These are phyloP conservation scores for Coleophoma crateriformis DNA, from an alignment of 2,329 filamentous ascomycete genomes.

Conservation along the genomic window DNA sequence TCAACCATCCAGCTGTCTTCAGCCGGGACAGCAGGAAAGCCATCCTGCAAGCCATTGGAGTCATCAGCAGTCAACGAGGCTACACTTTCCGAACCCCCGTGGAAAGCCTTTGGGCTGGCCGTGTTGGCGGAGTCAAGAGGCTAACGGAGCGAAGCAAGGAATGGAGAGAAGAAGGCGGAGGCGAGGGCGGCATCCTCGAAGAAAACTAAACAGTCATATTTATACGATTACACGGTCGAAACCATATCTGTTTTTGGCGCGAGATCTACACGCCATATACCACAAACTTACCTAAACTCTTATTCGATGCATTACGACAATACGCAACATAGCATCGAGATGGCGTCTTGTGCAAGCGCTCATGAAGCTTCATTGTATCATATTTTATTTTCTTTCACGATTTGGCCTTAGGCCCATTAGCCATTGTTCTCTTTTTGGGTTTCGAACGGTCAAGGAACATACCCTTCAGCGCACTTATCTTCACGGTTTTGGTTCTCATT, in stretches of 20 bases:
- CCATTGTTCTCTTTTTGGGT: background rate
- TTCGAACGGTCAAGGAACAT: background rate
- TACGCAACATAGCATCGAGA: background rate
- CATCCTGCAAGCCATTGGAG: conserved; percentile 91
- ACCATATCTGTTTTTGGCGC: background rate
- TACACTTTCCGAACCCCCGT: conserved; percentile 90
- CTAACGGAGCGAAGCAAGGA: conserved; percentile 81
- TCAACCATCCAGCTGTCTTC: conserved; percentile 93
- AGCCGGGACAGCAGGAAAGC: conserved; percentile 91
- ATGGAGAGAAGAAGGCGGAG: conserved; percentile 74
- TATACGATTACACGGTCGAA: background rate
- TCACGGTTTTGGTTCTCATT: background rate
- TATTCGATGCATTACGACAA: conserved; percentile 1
- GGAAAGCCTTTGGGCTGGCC: conserved; percentile 82
- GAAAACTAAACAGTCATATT: conserved; percentile 18
- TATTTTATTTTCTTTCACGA: background rate
- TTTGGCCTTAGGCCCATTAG: background rate
- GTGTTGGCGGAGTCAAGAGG: conserved; percentile 74
- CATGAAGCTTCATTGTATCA: background rate
- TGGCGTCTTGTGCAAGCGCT: background rate
- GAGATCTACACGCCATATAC: background rate
- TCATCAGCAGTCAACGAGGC: conserved; percentile 89
- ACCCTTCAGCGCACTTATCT: background rate
- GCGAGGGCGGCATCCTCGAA: conserved; percentile 26
- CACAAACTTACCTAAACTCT: background rate